These are phyloP conservation scores for Beauveria asiatica DNA, from an alignment of 2,329 filamentous ascomycete species.

Conservation along the genomic window DNA sequence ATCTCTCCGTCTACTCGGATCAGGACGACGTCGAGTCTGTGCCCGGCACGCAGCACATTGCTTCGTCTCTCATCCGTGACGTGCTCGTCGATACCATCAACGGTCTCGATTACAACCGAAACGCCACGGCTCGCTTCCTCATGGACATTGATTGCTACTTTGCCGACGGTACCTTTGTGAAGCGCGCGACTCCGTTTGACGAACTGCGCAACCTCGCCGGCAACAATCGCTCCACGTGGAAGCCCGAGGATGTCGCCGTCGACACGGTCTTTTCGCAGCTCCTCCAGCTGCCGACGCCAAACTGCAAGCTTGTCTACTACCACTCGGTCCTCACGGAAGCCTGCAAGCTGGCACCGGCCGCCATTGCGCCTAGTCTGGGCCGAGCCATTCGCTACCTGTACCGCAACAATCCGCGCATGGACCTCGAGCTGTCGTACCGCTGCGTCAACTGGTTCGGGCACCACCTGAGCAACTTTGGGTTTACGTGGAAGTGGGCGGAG, in stretches of 20 bases:
- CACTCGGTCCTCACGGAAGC: conserved; percentile 90
- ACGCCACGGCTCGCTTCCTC: conserved; percentile 75
- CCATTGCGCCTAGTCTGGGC: conserved; percentile 90
- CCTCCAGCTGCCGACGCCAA: conserved; percentile 74
- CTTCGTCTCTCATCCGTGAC: conserved; percentile 77
- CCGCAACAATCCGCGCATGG: conserved; percentile 70
- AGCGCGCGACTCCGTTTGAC: conserved; percentile 88
- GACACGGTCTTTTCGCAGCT: conserved; percentile 96
- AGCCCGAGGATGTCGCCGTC: conserved; percentile 94
- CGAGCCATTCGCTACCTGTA: conserved; percentile 90
- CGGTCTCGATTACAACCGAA: conserved; percentile 85
- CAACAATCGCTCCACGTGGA: conserved; percentile 71
- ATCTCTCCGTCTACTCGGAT: conserved; percentile 82
- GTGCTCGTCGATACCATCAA: conserved; percentile 88
- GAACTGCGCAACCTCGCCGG: conserved; percentile 63
- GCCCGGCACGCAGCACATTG: conserved; percentile 65
- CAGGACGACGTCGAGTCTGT: conserved; percentile 89
- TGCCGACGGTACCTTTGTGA: conserved; percentile 79
- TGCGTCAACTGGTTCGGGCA: conserved; percentile 98
- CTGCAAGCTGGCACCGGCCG: conserved; percentile 90
- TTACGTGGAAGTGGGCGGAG: conserved; percentile 98
- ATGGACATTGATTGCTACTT: conserved; percentile 97
- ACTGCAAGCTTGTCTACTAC: conserved; percentile 95
- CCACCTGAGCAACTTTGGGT: conserved; percentile 97
- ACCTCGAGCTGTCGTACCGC: conserved; percentile 75